phyloP scores from a whole-genome alignment of 1,284 basidiomycete species.

The Taiwanofungus camphoratus region DNA sequence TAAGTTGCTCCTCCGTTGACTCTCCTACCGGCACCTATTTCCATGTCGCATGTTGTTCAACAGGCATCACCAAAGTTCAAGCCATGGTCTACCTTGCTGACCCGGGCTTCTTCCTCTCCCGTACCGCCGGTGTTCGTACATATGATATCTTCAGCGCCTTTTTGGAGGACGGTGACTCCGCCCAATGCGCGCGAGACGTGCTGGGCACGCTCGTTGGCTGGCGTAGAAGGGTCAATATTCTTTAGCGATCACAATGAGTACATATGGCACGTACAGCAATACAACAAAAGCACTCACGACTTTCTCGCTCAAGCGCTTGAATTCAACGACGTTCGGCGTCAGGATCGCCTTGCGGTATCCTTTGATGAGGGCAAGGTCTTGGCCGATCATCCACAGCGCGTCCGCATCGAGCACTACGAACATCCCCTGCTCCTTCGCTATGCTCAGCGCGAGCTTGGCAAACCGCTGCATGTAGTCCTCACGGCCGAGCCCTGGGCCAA shows the following conservation, averaged over 20 bases:
- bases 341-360: slow-evolving; percentile 81
- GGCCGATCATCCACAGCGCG: slow-evolving; percentile 74
- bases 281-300: slow-evolving; percentile 40
- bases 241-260: slow-evolving; percentile 17
- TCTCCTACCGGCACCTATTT: slow-evolving; percentile 32
- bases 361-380: slow-evolving; percentile 68
- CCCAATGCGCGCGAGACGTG: slow-evolving; percentile 71
- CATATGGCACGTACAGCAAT: neutral
- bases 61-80: too few species aligned
- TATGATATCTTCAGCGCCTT: slow-evolving; percentile 74
- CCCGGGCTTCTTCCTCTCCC: slow-evolving; percentile 28
- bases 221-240: slow-evolving; percentile 49
- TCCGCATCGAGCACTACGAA: slow-evolving; percentile 94
- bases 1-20: slow-evolving; percentile 42
- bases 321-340: slow-evolving; percentile 95
- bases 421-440: slow-evolving; percentile 53
- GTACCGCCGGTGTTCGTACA: slow-evolving; percentile 58
- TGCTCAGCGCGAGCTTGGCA: slow-evolving; percentile 51
- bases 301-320: slow-evolving; percentile 76
- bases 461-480: slow-evolving; percentile 86
- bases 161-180: slow-evolving; percentile 90
- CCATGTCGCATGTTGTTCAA: too few species aligned
- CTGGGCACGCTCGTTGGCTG: slow-evolving; percentile 44
- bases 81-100: slow-evolving; percentile 22
- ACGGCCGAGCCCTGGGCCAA: slow-evolving; percentile 91